Evolutionary conservation across 768 basidiomycete species (phyloP).

Genomic region (Russula virescens): DNA sequence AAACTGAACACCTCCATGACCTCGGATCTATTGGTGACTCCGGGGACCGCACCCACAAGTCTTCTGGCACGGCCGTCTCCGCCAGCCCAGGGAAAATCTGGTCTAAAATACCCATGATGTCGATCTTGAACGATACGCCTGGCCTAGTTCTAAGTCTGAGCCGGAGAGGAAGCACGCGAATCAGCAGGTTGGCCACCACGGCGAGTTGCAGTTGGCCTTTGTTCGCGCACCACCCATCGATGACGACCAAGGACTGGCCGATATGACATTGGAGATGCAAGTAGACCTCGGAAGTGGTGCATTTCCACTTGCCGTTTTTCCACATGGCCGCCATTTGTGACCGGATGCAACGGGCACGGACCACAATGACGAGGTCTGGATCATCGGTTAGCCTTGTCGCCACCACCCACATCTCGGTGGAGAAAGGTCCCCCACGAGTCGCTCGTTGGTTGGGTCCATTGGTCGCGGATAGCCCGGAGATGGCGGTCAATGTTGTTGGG

Average conservation of each 20-base stretch:
- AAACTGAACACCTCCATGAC: no score
- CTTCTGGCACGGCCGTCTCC: background rate
- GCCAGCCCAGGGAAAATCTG: background rate
- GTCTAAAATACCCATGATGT: slow-evolving; percentile 11
- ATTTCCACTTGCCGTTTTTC: slow-evolving; percentile 7
- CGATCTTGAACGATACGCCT: background rate
- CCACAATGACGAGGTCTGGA: background rate
- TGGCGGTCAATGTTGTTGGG: background rate
- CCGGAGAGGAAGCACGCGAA: background rate
- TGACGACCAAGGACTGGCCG: background rate
- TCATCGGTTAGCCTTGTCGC: slow-evolving; percentile 3
- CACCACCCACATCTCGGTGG: slow-evolving; percentile 5
- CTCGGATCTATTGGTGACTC: background rate
- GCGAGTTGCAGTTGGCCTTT: slow-evolving; percentile 3
- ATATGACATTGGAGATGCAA: slow-evolving; percentile 11
- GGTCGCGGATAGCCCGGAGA: background rate
- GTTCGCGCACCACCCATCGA: background rate
- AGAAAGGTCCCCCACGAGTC: slow-evolving; percentile 14
- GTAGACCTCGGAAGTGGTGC: background rate
- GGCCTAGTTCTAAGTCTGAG: background rate
- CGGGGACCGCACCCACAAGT: slow-evolving; percentile 2
- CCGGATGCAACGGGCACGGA: background rate
- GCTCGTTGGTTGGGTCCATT: background rate
- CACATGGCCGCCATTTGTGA: slow-evolving; percentile 4
- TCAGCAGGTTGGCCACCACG: slow-evolving; percentile 4